Percentiles rank a stretch among this genome's conserved stretches.
phyloP scores from a whole-genome alignment of 2,329 filamentous ascomycete genomes.

The Bipolaris bicolor region DNA sequence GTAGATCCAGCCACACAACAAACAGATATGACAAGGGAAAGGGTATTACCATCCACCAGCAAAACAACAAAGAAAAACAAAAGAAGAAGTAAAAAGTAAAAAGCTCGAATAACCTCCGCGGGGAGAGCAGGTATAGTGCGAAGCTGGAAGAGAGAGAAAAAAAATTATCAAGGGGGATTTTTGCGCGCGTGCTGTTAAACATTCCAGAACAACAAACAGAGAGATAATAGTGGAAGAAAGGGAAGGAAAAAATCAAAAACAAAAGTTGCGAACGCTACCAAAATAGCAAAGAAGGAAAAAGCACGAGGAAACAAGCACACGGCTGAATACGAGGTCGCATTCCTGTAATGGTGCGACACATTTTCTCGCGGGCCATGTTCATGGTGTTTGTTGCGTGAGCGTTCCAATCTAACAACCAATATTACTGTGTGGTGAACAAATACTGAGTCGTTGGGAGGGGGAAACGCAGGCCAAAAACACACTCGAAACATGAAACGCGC shows the following conservation, averaged over 20 bases:
- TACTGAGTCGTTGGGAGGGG: conserved; percentile 34
- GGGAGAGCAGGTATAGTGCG: conserved; percentile 41
- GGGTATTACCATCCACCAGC: conserved; percentile 39
- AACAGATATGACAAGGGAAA: conserved; percentile 13
- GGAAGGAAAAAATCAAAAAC: background rate
- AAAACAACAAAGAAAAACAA: background rate
- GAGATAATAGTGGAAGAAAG: background rate
- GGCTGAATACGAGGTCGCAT: conserved; percentile 17
- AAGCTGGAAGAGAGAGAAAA: conserved; percentile 2
- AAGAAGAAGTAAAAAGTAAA: conserved; percentile 11
- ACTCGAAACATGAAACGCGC: conserved; percentile 27
- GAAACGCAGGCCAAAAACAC: conserved; percentile 34
- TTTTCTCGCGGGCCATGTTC: conserved; percentile 27
- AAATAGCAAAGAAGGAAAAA: conserved; percentile 7
- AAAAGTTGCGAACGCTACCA: conserved; percentile 8
- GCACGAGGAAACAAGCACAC: conserved; percentile 16
- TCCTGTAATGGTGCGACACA: conserved; percentile 28
- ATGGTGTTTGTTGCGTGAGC: conserved; percentile 46
- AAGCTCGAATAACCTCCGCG: conserved; percentile 28
- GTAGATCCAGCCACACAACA: conserved; percentile 18
- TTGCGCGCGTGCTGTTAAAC: background rate
- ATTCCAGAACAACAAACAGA: conserved; percentile 5
- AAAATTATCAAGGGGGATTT: too few species aligned
- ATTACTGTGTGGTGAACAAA: conserved; percentile 36
- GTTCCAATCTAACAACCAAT: conserved; percentile 48